Evolutionary conservation across 2,329 filamentous ascomycete genomes (phyloP).

Genomic region (Chrysosporium queenslandicum): DNA sequence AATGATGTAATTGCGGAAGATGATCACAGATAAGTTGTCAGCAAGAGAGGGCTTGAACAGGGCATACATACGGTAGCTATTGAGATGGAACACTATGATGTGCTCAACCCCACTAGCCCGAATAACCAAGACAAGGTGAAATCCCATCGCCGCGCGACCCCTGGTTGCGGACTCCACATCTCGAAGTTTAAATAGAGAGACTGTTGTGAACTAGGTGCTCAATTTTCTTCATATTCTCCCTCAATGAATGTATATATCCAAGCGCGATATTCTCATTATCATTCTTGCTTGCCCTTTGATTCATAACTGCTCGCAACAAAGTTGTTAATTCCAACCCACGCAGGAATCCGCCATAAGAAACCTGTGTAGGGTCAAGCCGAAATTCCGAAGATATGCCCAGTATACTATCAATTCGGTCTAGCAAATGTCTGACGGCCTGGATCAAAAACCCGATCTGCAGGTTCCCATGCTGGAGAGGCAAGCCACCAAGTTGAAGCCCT

Average conservation of each 20-base stretch:
- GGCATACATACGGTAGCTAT: too few relatives aligned
- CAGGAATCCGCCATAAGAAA: not conserved
- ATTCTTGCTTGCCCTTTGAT: not conserved
- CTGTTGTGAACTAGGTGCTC: not conserved
- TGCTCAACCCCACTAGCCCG: not conserved
- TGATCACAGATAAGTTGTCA: constrained; percentile 28
- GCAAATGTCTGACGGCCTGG: not conserved
- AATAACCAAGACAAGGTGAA: not conserved
- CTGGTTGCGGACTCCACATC: not conserved
- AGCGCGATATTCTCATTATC: not conserved
- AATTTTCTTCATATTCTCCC: constrained; percentile 3
- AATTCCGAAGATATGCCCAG: not conserved
- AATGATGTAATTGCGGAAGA: constrained; percentile 38
- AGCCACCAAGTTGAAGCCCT: not conserved
- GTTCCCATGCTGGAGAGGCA: not conserved
- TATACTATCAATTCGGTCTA: not conserved
- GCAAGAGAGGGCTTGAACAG: not conserved
- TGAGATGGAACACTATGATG: too few relatives aligned
- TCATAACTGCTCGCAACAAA: not conserved
- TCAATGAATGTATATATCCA: not conserved
- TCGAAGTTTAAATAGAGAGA: not conserved
- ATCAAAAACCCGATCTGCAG: not conserved
- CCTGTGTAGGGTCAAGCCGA: not conserved
- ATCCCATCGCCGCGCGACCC: too few relatives aligned
- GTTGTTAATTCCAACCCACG: not conserved